Evolutionary conservation across 164 flowering plant species (phyloP).

Genomic region (Vitis riparia): DNA sequence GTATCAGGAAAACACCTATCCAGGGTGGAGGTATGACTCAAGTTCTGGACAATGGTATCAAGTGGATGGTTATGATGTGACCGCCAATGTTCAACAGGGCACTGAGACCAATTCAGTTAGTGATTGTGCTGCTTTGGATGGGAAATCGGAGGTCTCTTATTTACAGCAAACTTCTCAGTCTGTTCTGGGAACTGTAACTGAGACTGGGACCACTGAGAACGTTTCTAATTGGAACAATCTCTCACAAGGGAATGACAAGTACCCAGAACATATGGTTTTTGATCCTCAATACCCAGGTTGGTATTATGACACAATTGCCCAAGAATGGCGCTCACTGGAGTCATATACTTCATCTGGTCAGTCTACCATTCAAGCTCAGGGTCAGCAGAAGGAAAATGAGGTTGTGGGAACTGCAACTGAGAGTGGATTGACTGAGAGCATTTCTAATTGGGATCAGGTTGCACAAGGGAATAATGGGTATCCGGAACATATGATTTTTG

Average conservation of each 20-base stretch:
- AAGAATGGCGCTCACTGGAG: constrained; percentile 75
- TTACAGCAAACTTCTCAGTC: constrained; percentile 66
- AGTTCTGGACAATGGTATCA: constrained; percentile 86
- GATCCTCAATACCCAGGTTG: constrained; percentile 96
- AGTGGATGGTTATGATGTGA: constrained; percentile 46
- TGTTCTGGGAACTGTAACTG: constrained; percentile 41
- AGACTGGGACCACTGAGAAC: constrained; percentile 37
- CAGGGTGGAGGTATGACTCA: constrained; percentile 84
- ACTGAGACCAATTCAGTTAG: constrained; percentile 20
- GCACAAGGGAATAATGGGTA: constrained; percentile 55
- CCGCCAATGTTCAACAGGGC: constrained; percentile 25
- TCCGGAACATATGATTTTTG: constrained; percentile 87
- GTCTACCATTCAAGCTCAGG: constrained; percentile 27
- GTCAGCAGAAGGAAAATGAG: constrained; percentile 39
- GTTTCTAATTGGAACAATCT: constrained; percentile 48
- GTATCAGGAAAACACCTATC: constrained; percentile 79
- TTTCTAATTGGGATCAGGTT: constrained; percentile 47
- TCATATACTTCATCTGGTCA: constrained; percentile 41
- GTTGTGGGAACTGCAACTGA: constrained; percentile 41
- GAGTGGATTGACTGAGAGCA: constrained; percentile 34
- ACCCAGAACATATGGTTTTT: constrained; percentile 84
- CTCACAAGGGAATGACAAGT: constrained; percentile 51
- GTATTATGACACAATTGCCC: constrained; percentile 76
- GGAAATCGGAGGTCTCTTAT: constrained; percentile 55
- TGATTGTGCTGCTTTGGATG: constrained; percentile 32